phyloP scores from a whole-genome alignment of 176 grass and related monocot species.

The Coix lacrymajobi region DNA sequence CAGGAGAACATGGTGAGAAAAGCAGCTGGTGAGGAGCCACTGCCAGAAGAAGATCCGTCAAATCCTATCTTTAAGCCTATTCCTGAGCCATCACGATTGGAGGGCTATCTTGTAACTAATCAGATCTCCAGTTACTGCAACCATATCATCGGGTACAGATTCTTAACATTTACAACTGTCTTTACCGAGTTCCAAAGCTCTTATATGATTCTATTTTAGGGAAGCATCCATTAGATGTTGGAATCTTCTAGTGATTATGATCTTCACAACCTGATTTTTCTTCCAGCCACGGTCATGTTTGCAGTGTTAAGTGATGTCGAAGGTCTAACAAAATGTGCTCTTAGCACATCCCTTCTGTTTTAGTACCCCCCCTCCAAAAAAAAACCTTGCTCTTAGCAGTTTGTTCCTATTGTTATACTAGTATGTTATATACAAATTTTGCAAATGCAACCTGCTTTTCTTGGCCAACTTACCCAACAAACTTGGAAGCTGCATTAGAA shows the following conservation, averaged over 20 bases:
- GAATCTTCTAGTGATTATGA: background rate
- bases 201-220: background rate
- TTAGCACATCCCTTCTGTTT: background rate
- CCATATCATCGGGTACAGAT: conserved; percentile 82
- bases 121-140: conserved; percentile 98
- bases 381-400: background rate
- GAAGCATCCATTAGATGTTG: background rate
- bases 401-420: background rate
- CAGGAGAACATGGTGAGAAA: conserved; percentile 85
- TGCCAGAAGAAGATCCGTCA: conserved; percentile 92
- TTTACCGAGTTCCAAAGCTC: background rate
- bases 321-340: background rate
- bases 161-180: background rate
- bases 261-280: background rate
- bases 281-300: background rate
- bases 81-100: conserved; percentile 86
- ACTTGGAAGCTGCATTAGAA: background rate
- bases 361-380: no score
- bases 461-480: background rate
- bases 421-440: background rate
- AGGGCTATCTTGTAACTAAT: conserved; percentile 95
- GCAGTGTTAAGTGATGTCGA: background rate
- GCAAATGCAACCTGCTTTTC: background rate
- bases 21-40: conserved; percentile 85
- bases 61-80: conserved; percentile 94